Conservation (phyloP, 1,284 basidiomycete species). For the Sporisorium sorghi region DNA sequence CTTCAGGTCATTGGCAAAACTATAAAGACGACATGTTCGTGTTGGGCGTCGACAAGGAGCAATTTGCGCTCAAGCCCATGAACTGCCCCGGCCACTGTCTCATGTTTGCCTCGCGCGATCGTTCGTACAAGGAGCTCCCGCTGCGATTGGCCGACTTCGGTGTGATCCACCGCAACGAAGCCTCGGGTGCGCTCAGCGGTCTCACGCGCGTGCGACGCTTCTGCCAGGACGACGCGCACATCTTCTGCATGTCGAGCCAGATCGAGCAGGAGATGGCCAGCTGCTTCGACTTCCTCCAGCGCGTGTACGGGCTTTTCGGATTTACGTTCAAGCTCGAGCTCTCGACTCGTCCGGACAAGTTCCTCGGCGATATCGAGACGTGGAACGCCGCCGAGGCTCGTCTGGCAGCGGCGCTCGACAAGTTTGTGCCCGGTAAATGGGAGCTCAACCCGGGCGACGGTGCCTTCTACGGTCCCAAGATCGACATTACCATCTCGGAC, state of each 20-base stretch:
- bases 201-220: conserved; percentile 93
- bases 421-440: conserved; percentile 90
- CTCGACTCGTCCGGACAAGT: conserved; percentile 96
- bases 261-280: conserved; percentile 87
- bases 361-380: conserved; percentile 86
- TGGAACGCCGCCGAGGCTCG: conserved; percentile 94
- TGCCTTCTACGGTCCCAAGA: conserved; percentile 78
- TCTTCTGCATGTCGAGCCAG: conserved; percentile 96
- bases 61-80: conserved; percentile 83
- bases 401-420: conserved; percentile 85
- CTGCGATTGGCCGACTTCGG: conserved; percentile 99
- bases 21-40: conserved; percentile 90
- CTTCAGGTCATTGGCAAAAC: conserved; percentile 98
- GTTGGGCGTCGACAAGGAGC: conserved; percentile 92
- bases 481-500: conserved; percentile 96
- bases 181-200: conserved; percentile 91
- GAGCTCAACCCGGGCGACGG: conserved; percentile 95
- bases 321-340: conserved; percentile 96
- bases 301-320: conserved; percentile 92
- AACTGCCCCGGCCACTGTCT: conserved; percentile 98
- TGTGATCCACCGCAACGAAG: conserved; percentile 96
- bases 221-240: conserved; percentile 95
- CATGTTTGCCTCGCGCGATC: conserved; percentile 93
- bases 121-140: conserved; percentile 94
- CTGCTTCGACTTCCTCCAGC: conserved; percentile 92